Evolutionary conservation across 2,329 filamentous ascomycete species (phyloP).

Genomic region (Alternaria brassicae): DNA sequence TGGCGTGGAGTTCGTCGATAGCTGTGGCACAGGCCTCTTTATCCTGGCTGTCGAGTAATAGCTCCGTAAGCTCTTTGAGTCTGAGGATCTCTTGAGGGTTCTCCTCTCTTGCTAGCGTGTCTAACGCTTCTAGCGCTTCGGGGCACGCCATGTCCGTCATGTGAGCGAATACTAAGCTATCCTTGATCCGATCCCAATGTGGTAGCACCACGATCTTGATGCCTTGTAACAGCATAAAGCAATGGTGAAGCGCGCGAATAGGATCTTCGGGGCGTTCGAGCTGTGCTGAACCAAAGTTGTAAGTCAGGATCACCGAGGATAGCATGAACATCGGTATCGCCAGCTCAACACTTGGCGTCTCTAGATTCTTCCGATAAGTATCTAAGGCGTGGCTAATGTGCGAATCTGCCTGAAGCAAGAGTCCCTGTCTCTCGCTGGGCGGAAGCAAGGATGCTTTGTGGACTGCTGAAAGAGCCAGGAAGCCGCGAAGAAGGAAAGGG

Average conservation of each 20-base stretch:
- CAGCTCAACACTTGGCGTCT: conserved; percentile 27
- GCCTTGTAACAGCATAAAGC: conserved; percentile 39
- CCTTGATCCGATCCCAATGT: conserved; percentile 30
- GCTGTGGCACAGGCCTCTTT: conserved; percentile 29
- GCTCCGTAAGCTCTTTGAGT: conserved; percentile 34
- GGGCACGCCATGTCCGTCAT: conserved; percentile 21
- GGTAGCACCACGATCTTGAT: conserved; percentile 36
- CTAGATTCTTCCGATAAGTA: conserved; percentile 32
- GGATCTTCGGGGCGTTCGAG: conserved; percentile 38
- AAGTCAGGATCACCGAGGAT: conserved; percentile 36
- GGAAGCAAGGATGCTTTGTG: conserved; percentile 35
- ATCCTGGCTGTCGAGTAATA: conserved; percentile 27
- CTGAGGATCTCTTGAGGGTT: conserved; percentile 29
- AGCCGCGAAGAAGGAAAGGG: conserved; percentile 39
- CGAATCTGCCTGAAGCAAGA: conserved; percentile 37
- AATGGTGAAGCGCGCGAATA: conserved; percentile 37
- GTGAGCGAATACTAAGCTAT: conserved; percentile 24
- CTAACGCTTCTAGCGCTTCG: conserved; percentile 18
- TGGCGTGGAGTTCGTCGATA: conserved; percentile 34
- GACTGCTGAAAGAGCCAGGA: conserved; percentile 40
- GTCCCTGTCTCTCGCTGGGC: conserved; percentile 26
- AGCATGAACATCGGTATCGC: conserved; percentile 43
- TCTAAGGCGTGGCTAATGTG: conserved; percentile 38
- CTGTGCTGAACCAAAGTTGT: conserved; percentile 40
- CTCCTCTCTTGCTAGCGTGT: conserved; percentile 22